A percentile compares a stretch with the other conserved stretches of the same genome.
phyloP scores from a whole-genome alignment of 2,329 filamentous ascomycete species.

The Verticillium tricorpus region DNA sequence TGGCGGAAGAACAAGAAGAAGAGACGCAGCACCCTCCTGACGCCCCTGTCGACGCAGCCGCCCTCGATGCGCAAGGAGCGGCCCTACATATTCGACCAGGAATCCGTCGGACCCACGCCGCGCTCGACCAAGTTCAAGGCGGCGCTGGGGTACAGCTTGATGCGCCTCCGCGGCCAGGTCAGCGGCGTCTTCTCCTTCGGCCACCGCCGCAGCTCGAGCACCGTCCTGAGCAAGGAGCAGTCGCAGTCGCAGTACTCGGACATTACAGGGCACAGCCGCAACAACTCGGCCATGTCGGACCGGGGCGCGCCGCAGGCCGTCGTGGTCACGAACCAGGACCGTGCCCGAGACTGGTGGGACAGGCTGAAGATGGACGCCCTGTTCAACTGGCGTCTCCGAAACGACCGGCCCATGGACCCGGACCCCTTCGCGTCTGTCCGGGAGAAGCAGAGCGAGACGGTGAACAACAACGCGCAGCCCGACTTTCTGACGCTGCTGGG shows the following conservation, averaged over 20 bases:
- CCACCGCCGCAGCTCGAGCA: constrained; percentile 13
- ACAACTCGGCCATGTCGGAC: constrained; percentile 22
- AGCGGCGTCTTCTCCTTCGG: constrained; percentile 15
- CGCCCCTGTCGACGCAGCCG: constrained; percentile 35
- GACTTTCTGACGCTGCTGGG: constrained; percentile 38
- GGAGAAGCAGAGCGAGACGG: constrained; percentile 16
- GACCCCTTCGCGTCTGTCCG: constrained; percentile 21
- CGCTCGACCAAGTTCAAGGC: constrained; percentile 35
- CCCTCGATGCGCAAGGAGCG: constrained; percentile 18
- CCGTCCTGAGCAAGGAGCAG: constrained; percentile 25
- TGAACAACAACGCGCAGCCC: constrained; percentile 24
- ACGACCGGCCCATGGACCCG: constrained; percentile 19
- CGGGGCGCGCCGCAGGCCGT: constrained; percentile 7
- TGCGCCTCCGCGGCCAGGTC: constrained; percentile 28
- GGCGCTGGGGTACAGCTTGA: constrained; percentile 30
- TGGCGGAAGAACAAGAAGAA: constrained; percentile 39
- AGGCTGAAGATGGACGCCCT: constrained; percentile 34
- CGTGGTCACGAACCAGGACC: constrained; percentile 27
- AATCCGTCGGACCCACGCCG: constrained; percentile 45
- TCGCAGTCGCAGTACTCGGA: constrained; percentile 13
- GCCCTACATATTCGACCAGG: constrained; percentile 37
- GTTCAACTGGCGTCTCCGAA: constrained; percentile 30
- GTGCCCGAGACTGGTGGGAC: constrained; percentile 41
- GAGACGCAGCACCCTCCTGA: constrained; percentile 44
- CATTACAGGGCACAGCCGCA: constrained; percentile 29